phyloP scores from a whole-genome alignment of 768 basidiomycete species.

The Psilocybe cyanescens region DNA sequence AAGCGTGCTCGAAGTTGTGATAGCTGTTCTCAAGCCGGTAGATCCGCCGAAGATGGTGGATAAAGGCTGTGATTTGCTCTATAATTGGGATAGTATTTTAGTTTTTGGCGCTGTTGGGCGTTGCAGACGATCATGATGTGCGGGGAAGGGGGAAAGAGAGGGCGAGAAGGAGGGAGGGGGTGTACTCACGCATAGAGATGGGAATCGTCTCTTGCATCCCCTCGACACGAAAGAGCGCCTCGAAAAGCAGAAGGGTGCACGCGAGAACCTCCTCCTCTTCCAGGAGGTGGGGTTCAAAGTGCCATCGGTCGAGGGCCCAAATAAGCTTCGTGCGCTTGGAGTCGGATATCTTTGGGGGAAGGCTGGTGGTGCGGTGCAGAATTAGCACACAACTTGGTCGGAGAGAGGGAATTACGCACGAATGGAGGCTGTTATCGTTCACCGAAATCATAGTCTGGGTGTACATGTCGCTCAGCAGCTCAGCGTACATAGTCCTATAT shows the following conservation, averaged over 20 bases:
- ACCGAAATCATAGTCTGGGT: slow-evolving; percentile 77
- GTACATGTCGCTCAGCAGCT: slow-evolving; percentile 85
- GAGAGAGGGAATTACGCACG: slow-evolving; percentile 36
- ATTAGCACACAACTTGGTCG: not conserved
- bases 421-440: slow-evolving; percentile 50
- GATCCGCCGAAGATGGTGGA: slow-evolving; percentile 87
- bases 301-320: slow-evolving; percentile 73
- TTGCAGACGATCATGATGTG: not conserved
- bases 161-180: not conserved
- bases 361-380: slow-evolving; percentile 3
- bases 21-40: slow-evolving; percentile 93
- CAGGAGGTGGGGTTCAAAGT: slow-evolving; percentile 88
- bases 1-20: slow-evolving; percentile 97
- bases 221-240: slow-evolving; percentile 79
- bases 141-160: slow-evolving; percentile 18
- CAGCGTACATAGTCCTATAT: slow-evolving; percentile 68
- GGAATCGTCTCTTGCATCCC: slow-evolving; percentile 66
- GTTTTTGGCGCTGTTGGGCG: not conserved
- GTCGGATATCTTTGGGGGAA: slow-evolving; percentile 47
- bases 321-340: slow-evolving; percentile 68
- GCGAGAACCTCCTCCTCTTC: slow-evolving; percentile 81
- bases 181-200: slow-evolving; percentile 59
- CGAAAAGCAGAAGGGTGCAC: slow-evolving; percentile 86
- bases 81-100: not conserved
- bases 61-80: slow-evolving; percentile 79